Base-by-base conservation (phyloP, 129 eudicot genomes). In the Tanacetum coccineum region DNA sequence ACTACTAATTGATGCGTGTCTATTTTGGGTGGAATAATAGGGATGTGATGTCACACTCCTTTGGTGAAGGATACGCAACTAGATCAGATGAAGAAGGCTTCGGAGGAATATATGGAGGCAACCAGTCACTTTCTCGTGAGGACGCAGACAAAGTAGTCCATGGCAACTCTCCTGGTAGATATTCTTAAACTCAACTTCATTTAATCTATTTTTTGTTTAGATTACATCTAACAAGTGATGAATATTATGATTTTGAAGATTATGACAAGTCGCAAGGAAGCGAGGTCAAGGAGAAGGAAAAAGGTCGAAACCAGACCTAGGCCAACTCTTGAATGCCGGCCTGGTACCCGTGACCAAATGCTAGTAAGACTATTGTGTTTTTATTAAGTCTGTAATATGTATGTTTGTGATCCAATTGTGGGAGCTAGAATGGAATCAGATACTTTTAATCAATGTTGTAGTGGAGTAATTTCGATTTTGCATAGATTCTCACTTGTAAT, bases 21-120 rank as follows among this genome's bases (percentile, higher is more conserved):
- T n/a, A n/a, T n/a, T n/a, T n/a, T n/a, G n/a, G n/a, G 50, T 74
- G 13, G 9, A 25, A 13, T 17, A 25, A 13, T 17, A 82, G 91
- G 86, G 88, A 86, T 52, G 80, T 83, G 75, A 90, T 90, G 88
- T 76, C 87, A 0, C 64, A 82, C 25, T 77, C 88, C 5, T 82
- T 75, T 40, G 97, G 95, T 28, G 89, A 78, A 69, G 91, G 83
- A 2, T 87, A 90, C 55, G 78, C 95, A 0, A 87, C 95, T 32
- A 80, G 97, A 75, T 80, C 85, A 2, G 89, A 87, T 12, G 95
- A 90, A 25, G 97, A 90, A 79, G 95, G 97, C 1, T 87, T 87
- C 17, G 97, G 97, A 59, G 97, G 97, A 3, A 54, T 64, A 1
- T 79, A 81, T 17, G 84, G 81, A 0, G 72, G 84, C 11, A 87